Conservation (phyloP, 108 stramenopile genomes). For the Fragilariopsis cylindrus region DNA sequence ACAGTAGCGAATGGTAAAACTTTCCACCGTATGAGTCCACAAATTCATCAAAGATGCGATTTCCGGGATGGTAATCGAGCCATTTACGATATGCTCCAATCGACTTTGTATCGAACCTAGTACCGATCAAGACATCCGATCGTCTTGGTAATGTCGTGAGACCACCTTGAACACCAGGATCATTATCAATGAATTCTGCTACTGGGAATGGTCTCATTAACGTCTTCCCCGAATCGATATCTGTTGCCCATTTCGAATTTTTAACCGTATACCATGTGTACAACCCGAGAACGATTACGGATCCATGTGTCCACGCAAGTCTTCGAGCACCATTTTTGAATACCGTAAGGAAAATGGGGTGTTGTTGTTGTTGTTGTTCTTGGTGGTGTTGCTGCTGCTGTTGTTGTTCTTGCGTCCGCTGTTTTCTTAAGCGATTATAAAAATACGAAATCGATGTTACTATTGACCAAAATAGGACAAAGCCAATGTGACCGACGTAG, state of each 20-base stretch:
- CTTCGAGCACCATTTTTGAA: constrained; percentile 17
- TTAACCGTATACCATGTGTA: constrained; percentile 8
- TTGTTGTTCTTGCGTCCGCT: background rate
- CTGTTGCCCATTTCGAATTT: constrained; percentile 35
- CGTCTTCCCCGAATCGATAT: constrained; percentile 24
- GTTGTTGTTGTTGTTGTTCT: background rate
- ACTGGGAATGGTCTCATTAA: constrained; percentile 48
- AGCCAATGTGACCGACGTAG: background rate
- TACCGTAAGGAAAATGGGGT: background rate
- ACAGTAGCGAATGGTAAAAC: constrained; percentile 22
- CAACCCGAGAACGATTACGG: constrained; percentile 17
- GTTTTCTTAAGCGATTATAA: background rate
- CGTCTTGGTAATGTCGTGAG: constrained; percentile 45
- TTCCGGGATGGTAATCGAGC: constrained; percentile 63
- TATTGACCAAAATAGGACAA: background rate
- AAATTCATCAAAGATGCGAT: constrained; percentile 30
- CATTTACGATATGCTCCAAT: constrained; percentile 51
- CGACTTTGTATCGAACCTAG: constrained; percentile 37
- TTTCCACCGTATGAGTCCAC: constrained; percentile 28
- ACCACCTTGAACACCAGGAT: constrained; percentile 15
- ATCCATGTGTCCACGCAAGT: constrained; percentile 19
- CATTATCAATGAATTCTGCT: background rate
- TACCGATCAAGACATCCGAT: constrained; percentile 51
- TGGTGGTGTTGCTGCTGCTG: no score
- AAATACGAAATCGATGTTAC: background rate